These are phyloP conservation scores for Fraxinus cuspidata DNA, from an alignment of 257 asterid genomes.

Conservation along the genomic window DNA sequence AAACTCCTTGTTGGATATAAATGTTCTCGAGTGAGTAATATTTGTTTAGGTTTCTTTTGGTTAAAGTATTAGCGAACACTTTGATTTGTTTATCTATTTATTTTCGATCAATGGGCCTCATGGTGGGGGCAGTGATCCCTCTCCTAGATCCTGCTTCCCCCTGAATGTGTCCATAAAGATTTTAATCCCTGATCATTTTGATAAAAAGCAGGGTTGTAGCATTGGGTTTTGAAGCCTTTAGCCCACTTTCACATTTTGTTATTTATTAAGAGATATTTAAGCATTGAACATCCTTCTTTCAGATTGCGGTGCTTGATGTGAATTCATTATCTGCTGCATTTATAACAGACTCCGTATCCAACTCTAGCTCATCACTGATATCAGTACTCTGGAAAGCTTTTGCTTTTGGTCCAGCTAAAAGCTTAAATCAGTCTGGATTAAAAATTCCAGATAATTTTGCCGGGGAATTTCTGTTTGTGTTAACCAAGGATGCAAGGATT, in stretches of 20 bases:
- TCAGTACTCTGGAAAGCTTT: conserved; percentile 49
- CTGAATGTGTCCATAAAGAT: not conserved
- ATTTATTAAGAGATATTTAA: conserved; percentile 9
- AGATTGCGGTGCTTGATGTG: conserved; percentile 80
- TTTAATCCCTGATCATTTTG: conserved; percentile 11
- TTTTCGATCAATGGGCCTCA: not conserved
- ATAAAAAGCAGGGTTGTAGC: conserved; percentile 13
- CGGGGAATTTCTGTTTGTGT: conserved; percentile 49
- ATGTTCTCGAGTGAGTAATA: conserved; percentile 66
- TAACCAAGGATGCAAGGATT: conserved; percentile 65
- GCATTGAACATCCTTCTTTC: conserved; percentile 42
- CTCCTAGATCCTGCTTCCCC: conserved; percentile 18
- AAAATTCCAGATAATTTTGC: conserved; percentile 39
- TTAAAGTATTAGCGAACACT: not conserved
- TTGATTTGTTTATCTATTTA: conserved; percentile 19
- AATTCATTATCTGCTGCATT: conserved; percentile 59
- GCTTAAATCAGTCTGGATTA: conserved; percentile 44
- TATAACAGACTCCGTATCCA: conserved; percentile 50
- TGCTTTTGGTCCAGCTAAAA: conserved; percentile 34
- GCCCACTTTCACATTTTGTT: not conserved
- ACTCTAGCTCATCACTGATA: conserved; percentile 44
- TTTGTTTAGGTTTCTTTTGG: conserved; percentile 19
- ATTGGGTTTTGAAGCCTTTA: not conserved
- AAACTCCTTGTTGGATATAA: conserved; percentile 71
- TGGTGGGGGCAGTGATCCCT: conserved; percentile 7